These are phyloP conservation scores for Thermothelomyces thermophilus DNA, from an alignment of 2,329 filamentous ascomycete genomes.

Conservation along the genomic window DNA sequence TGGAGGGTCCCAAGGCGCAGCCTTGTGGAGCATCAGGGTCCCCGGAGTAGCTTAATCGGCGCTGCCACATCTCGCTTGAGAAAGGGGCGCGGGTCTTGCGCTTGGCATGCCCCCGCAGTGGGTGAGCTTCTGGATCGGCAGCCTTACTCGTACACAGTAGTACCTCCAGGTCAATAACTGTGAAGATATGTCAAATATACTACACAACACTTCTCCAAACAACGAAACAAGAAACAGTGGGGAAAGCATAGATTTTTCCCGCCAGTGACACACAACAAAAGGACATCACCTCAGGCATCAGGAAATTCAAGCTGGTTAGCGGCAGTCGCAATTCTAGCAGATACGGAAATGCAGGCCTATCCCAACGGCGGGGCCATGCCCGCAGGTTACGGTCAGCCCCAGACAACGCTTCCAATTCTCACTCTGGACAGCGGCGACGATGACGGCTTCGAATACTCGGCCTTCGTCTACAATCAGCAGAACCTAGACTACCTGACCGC, in stretches of 20 bases:
- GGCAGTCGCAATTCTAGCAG: background rate
- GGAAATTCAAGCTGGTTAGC: background rate
- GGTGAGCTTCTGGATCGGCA: too few relatives aligned
- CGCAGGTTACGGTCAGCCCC: slow-evolving; percentile 1
- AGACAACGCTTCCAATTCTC: slow-evolving; percentile 21
- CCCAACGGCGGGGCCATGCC: slow-evolving; percentile 2
- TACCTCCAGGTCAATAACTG: too few relatives aligned
- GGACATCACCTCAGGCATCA: background rate
- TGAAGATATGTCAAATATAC: background rate
- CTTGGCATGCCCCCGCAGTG: too few relatives aligned
- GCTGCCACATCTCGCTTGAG: slow-evolving; percentile 1
- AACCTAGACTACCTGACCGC: slow-evolving; percentile 25
- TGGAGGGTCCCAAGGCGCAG: background rate
- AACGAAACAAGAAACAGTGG: too few relatives aligned
- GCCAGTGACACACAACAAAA: too few relatives aligned
- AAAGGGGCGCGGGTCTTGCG: background rate
- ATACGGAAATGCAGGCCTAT: slow-evolving; percentile 5
- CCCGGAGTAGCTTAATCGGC: background rate
- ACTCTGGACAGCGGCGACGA: slow-evolving; percentile 26
- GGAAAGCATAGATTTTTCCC: too few relatives aligned
- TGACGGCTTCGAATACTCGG: slow-evolving; percentile 34
- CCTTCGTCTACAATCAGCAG: slow-evolving; percentile 31
- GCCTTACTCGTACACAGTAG: too few relatives aligned
- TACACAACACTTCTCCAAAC: too few relatives aligned
- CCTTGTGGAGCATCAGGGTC: background rate